A percentile compares a stretch with the other conserved stretches of the same genome.
Evolutionary conservation across 306 rosid genomes (phyloP).

Genomic region (Mimosa bimucronata): DNA sequence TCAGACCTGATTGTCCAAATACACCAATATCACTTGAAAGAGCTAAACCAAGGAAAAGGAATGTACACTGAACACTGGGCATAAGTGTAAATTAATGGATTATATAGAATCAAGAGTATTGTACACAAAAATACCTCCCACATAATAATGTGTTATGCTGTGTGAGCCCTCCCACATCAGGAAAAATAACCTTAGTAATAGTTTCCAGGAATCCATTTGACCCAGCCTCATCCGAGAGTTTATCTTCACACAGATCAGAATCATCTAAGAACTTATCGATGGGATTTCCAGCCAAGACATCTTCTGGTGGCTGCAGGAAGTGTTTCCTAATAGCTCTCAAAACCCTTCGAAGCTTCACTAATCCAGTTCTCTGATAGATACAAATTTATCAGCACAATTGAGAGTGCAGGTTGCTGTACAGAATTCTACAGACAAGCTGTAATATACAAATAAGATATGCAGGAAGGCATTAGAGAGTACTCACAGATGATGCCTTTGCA

Average conservation of each 20-base stretch:
- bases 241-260: constrained; percentile 83
- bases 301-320: constrained; percentile 90
- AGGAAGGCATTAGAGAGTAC: constrained; percentile 44
- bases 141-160: constrained; percentile 64
- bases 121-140: constrained; percentile 61
- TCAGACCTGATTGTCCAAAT: constrained; percentile 74
- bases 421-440: constrained; percentile 27
- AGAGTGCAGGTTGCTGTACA: constrained; percentile 31
- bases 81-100: constrained; percentile 20
- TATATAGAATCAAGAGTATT: constrained; percentile 8
- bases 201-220: constrained; percentile 86
- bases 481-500: constrained; percentile 97
- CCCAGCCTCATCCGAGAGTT: constrained; percentile 97
- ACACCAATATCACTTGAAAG: constrained; percentile 36
- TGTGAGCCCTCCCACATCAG: constrained; percentile 68
- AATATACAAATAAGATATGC: constrained; percentile 14
- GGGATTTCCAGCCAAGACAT: constrained; percentile 78
- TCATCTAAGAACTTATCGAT: constrained; percentile 90
- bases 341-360: constrained; percentile 91
- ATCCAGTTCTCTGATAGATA: constrained; percentile 77
- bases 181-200: constrained; percentile 72
- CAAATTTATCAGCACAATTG: constrained; percentile 38
- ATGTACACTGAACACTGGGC: not conserved
- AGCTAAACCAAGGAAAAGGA: constrained; percentile 38
- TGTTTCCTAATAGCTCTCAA: constrained; percentile 94